These are phyloP conservation scores for Cnidoscolus chayamansa DNA, from an alignment of 441 rosid species.

Conservation along the genomic window DNA sequence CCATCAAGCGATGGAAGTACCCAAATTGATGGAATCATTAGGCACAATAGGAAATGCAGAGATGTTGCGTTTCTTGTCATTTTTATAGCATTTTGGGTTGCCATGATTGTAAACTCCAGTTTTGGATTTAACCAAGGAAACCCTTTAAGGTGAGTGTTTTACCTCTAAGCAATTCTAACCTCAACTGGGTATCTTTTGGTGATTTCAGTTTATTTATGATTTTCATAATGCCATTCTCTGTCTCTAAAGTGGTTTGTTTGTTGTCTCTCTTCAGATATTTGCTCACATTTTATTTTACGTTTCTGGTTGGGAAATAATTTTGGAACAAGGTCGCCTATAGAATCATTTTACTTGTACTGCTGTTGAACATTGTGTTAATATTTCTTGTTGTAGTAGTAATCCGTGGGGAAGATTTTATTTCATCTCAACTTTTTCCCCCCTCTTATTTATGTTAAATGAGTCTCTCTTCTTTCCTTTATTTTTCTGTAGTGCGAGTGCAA, in stretches of 20 bases:
- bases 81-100: slow-evolving; percentile 89
- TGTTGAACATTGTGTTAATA: not conserved
- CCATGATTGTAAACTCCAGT: slow-evolving; percentile 97
- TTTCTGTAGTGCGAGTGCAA: not conserved
- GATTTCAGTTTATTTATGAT: slow-evolving; percentile 9
- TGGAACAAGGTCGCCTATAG: not conserved
- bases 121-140: slow-evolving; percentile 94
- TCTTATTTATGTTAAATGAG: not conserved
- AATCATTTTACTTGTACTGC: not conserved
- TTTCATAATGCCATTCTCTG: slow-evolving; percentile 22
- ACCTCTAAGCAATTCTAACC: not conserved
- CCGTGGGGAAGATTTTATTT: not conserved
- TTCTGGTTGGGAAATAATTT: not conserved
- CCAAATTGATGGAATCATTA: slow-evolving; percentile 71
- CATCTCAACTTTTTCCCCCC: not conserved
- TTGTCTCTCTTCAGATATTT: not conserved
- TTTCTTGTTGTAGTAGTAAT: not conserved
- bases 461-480: not conserved
- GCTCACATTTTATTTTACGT: not conserved
- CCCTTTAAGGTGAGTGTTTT: slow-evolving; percentile 58
- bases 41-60: slow-evolving; percentile 88
- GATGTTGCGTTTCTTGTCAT: slow-evolving; percentile 77
- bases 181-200: slow-evolving; percentile 31
- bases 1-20: slow-evolving; percentile 85
- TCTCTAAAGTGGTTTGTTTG: slow-evolving; percentile 12